Evolutionary conservation across 495 filamentous ascomycete species (phyloP).

Genomic region (Hypoxylon fragiforme): DNA sequence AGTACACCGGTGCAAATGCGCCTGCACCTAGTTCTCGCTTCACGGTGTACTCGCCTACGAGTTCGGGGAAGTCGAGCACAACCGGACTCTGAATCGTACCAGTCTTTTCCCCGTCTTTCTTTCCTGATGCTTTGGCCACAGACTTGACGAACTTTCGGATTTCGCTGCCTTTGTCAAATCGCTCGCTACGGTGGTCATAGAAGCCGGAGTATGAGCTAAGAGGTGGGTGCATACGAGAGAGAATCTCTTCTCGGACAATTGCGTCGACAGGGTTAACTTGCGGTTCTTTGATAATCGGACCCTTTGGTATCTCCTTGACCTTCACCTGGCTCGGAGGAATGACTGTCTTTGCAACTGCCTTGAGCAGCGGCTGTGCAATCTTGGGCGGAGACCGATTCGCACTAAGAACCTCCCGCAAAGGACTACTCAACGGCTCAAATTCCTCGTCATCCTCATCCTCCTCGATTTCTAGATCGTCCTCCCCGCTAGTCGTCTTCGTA

Average conservation of each 20-base stretch:
- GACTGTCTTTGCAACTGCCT: constrained; percentile 37
- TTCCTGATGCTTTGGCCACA: constrained; percentile 62
- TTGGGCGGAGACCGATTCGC: constrained; percentile 43
- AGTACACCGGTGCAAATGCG: constrained; percentile 92
- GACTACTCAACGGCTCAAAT: constrained; percentile 67
- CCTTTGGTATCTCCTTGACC: constrained; percentile 45
- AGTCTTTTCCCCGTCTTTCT: constrained; percentile 62
- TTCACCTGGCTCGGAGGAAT: constrained; percentile 22
- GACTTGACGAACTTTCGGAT: constrained; percentile 79
- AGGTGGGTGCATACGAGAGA: constrained; percentile 69
- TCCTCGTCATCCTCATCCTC: constrained; percentile 48
- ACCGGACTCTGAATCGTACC: constrained; percentile 59
- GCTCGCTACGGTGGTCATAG: constrained; percentile 63
- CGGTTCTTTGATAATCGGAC: constrained; percentile 74
- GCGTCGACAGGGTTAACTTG: constrained; percentile 90
- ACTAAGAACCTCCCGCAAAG: constrained; percentile 64
- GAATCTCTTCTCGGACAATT: constrained; percentile 69
- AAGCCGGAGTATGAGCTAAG: constrained; percentile 77
- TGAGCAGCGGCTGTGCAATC: constrained; percentile 53
- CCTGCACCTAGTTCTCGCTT: constrained; percentile 89
- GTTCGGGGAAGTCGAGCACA: constrained; percentile 67
- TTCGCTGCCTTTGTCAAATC: constrained; percentile 65
- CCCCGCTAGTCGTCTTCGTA: constrained; percentile 73
- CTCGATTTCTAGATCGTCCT: constrained; percentile 32
- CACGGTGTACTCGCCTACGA: constrained; percentile 67